Evolutionary conservation across 2,329 filamentous ascomycete genomes (phyloP).

Genomic region (Neonectria coccinea): DNA sequence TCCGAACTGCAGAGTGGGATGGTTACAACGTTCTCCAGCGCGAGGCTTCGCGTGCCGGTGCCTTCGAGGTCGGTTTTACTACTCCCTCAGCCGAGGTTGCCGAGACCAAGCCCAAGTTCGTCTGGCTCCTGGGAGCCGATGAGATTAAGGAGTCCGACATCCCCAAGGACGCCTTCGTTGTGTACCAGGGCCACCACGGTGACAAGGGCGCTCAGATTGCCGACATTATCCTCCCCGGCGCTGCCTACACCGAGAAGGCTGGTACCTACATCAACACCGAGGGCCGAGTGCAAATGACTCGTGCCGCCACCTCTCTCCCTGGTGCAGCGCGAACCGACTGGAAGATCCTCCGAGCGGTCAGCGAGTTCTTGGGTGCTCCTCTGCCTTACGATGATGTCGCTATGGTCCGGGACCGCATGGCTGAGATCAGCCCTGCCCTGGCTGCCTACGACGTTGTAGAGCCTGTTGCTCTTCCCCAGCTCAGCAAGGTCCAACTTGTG

Average conservation of each 20-base stretch:
- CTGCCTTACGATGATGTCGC: conserved; percentile 95
- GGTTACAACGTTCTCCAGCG: conserved; percentile 97
- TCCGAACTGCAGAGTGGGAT: conserved; percentile 92
- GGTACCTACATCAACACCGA: conserved; percentile 98
- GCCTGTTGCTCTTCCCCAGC: conserved; percentile 75
- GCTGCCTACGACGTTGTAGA: conserved; percentile 93
- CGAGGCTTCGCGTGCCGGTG: conserved; percentile 89
- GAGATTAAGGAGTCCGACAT: conserved; percentile 88
- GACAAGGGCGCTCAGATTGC: conserved; percentile 93
- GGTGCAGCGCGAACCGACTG: conserved; percentile 95
- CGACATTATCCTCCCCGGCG: conserved; percentile 92
- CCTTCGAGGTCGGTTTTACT: conserved; percentile 95
- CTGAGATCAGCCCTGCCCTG: conserved; percentile 91
- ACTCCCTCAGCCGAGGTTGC: conserved; percentile 85
- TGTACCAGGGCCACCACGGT: conserved; percentile 99
- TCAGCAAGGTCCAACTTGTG: conserved; percentile 94
- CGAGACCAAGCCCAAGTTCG: conserved; percentile 88
- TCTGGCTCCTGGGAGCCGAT: conserved; percentile 97
- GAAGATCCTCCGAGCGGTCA: conserved; percentile 96
- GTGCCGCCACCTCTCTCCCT: conserved; percentile 87
- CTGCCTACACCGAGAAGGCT: conserved; percentile 96
- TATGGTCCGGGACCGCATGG: conserved; percentile 90
- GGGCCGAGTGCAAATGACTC: conserved; percentile 93
- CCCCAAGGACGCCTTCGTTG: conserved; percentile 93
- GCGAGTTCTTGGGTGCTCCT: conserved; percentile 88